Conservation (phyloP, 2,329 filamentous ascomycete species). For the Xylaria sp. region DNA sequence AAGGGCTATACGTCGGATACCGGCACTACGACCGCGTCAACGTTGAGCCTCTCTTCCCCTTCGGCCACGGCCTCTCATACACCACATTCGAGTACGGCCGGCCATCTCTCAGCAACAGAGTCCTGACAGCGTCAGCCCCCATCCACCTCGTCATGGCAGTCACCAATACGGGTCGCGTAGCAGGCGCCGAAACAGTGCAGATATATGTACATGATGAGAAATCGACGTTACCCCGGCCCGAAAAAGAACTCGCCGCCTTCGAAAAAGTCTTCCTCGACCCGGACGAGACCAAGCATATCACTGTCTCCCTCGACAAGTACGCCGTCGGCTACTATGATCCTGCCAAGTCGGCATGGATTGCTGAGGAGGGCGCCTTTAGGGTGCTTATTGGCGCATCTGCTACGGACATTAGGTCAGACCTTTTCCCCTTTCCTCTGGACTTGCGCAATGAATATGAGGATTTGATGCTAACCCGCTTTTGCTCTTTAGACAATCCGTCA, state of each 20-base stretch:
- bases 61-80: constrained; percentile 80
- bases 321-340: constrained; percentile 73
- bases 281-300: constrained; percentile 64
- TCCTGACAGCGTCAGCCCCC: constrained; percentile 53
- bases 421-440: neutral
- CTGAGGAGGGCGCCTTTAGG: constrained; percentile 71
- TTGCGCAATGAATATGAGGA: neutral
- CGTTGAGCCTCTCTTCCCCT: constrained; percentile 73
- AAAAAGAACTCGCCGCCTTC: constrained; percentile 78
- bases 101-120: constrained; percentile 60
- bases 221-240: constrained; percentile 71
- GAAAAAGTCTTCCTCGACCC: constrained; percentile 70
- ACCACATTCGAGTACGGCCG: constrained; percentile 74
- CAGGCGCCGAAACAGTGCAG: constrained; percentile 74
- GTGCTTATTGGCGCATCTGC: constrained; percentile 71
- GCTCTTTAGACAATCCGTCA: constrained; percentile 55
- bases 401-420: constrained; percentile 69
- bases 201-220: constrained; percentile 73
- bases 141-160: constrained; percentile 61
- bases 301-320: constrained; percentile 60
- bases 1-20: constrained; percentile 80
- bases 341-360: constrained; percentile 68
- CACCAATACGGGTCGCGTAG: constrained; percentile 65
- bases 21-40: constrained; percentile 74
- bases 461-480: constrained; percentile 37